Evolutionary conservation across 164 flowering plant species (phyloP).

Genomic region (Magnolia officinalis): DNA sequence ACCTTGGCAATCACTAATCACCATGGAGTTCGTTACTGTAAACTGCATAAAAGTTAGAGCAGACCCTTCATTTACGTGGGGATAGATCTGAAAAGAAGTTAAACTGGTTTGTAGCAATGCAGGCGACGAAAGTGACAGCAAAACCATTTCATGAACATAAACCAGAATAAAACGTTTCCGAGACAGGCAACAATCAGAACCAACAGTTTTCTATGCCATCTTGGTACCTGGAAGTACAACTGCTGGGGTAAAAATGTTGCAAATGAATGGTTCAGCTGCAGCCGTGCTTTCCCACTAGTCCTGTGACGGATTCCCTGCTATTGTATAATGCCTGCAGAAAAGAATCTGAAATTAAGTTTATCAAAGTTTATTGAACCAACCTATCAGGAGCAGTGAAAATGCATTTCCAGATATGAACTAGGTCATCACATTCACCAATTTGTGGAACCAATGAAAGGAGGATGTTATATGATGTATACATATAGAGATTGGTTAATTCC

Average conservation of each 20-base stretch:
- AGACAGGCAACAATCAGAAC: no score
- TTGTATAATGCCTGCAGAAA: slow-evolving; percentile 4
- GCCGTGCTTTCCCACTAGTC: not conserved
- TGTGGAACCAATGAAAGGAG: not conserved
- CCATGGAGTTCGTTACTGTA: no score
- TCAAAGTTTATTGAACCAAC: not conserved
- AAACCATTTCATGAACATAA: no score
- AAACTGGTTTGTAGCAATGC: no score
- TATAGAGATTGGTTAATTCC: no score
- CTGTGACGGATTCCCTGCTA: slow-evolving; percentile 1
- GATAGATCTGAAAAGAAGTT: no score
- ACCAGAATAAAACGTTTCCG: no score
- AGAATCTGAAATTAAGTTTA: not conserved
- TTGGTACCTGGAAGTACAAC: not conserved
- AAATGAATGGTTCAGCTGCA: slow-evolving; percentile 12
- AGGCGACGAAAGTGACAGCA: no score
- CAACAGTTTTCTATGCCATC: not conserved
- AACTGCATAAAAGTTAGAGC: no score
- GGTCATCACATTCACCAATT: not conserved
- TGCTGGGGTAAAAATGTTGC: not conserved
- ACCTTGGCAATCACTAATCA: no score
- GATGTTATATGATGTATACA: not conserved
- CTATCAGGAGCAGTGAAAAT: not conserved
- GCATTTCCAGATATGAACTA: not conserved
- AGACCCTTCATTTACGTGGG: no score